Base-by-base conservation (phyloP, 805 yeast species). In the Metschnikowia sp. region DNA sequence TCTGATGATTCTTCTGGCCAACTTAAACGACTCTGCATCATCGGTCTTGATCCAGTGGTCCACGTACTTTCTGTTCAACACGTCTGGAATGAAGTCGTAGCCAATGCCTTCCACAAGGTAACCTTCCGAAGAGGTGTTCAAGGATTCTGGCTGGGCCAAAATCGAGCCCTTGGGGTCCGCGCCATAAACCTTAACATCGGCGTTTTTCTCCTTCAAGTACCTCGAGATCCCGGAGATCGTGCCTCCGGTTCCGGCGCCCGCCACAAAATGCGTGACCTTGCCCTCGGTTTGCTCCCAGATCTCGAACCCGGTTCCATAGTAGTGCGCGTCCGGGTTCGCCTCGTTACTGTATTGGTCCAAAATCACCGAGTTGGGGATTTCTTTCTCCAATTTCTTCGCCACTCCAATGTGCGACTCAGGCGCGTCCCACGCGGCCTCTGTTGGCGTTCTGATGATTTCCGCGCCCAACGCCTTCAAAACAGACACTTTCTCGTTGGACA, bases 171-270 rank as follows among this genome's bases (percentile, higher is more conserved):
- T 74, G 35, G 96, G 96, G 70, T 88, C 96, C 37, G 95, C 96
- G 56, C 85, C 96, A 42, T 84, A 76, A 37, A 88, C 78, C 49
- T 74, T 65, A 52, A 88, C 72, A 12, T 79, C 69, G 26, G 82
- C 69, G 66, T 86, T 77, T 65, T 84, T 77, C 64, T 82, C 87
- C 71, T 87, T 87, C 58, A 92, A 74, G 65, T 75, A 94, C 50
- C 76, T 76, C 3, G 96, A 79, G 29, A 90, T 90, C 47, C 99
- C 99, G n/a, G 96, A 75, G 39, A 92, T 88, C 2, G 99, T 94
- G 48, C 99, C 99, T 69, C 96, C 96, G 48, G 96, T 88, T 70
- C 96, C 96, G 8, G 96, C 96, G 65, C 96, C 96, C 34, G 96
- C 96, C 45, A 88, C 86, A 39, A 88, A 74, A 51, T 84, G 88